Conservation (phyloP, 164 flowering plant species). For the Litsea cubeba region DNA sequence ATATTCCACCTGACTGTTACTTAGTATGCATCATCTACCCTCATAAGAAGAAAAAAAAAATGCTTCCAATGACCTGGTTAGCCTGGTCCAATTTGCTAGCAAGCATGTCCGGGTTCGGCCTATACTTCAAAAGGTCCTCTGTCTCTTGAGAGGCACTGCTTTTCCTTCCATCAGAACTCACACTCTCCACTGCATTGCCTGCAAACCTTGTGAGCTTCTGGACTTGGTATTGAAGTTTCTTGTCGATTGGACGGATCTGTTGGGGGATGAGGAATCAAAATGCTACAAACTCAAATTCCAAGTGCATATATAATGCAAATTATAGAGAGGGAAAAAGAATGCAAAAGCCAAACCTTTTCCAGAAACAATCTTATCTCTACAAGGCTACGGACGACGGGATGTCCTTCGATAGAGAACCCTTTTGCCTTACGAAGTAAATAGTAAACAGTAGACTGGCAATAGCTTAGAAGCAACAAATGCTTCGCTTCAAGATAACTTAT, state of each 20-base stretch:
- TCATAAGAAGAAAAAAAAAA: not conserved
- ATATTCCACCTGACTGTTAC: no score
- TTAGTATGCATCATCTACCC: no score
- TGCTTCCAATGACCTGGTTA: constrained; percentile 35
- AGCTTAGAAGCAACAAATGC: constrained; percentile 68
- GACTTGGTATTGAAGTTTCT: constrained; percentile 77
- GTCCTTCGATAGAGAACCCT: constrained; percentile 73
- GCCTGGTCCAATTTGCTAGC: constrained; percentile 32
- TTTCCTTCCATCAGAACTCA: constrained; percentile 29
- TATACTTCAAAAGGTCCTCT: constrained; percentile 57
- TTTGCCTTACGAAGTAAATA: constrained; percentile 81
- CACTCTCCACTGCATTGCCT: constrained; percentile 23
- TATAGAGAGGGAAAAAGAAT: not conserved
- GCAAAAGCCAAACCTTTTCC: constrained; percentile 58
- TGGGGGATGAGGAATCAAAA: not conserved
- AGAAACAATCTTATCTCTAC: constrained; percentile 79
- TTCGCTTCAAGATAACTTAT: constrained; percentile 93
- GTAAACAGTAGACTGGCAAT: constrained; percentile 86
- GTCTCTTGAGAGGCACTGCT: constrained; percentile 25
- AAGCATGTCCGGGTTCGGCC: constrained; percentile 85
- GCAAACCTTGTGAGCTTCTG: constrained; percentile 59
- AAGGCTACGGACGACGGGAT: constrained; percentile 80
- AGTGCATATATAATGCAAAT: not conserved
- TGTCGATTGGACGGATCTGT: constrained; percentile 91
- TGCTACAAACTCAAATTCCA: not conserved